phyloP scores from a whole-genome alignment of 2,329 filamentous ascomycete species.

The Chrysosporium keratinophilum region DNA sequence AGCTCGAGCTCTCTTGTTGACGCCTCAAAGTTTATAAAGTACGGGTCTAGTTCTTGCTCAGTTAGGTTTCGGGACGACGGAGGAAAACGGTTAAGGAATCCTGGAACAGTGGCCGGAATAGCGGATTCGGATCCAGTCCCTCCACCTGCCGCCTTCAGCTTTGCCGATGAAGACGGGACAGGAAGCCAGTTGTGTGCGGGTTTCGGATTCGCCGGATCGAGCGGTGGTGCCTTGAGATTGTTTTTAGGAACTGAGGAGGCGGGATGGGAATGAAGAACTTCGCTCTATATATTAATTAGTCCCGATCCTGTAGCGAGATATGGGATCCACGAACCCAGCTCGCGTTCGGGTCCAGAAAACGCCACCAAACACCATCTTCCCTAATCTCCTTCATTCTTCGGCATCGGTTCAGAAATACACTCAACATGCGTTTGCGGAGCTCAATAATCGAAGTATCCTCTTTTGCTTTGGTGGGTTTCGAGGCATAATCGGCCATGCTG shows the following conservation, averaged over 20 bases:
- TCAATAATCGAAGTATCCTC: constrained; percentile 97
- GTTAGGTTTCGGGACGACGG: constrained; percentile 63
- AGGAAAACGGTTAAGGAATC: constrained; percentile 70
- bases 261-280: constrained; percentile 88
- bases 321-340: constrained; percentile 61
- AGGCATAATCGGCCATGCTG: constrained; percentile 95
- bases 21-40: constrained; percentile 86
- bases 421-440: constrained; percentile 88
- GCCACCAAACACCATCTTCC: constrained; percentile 93
- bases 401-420: constrained; percentile 89
- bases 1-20: constrained; percentile 86
- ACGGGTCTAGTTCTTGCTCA: constrained; percentile 87
- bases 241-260: constrained; percentile 88
- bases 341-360: constrained; percentile 92
- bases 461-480: constrained; percentile 94
- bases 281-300: constrained; percentile 49
- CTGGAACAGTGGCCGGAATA: constrained; percentile 48
- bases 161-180: constrained; percentile 73
- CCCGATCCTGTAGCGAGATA: background rate
- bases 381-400: constrained; percentile 83
- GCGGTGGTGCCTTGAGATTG: constrained; percentile 84
- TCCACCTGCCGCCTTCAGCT: constrained; percentile 51
- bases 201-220: constrained; percentile 87
- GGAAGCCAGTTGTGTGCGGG: constrained; percentile 79
- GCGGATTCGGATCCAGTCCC: constrained; percentile 35